A percentile compares a stretch with the other conserved stretches of the same genome.
Evolutionary conservation across 2,329 filamentous ascomycete species (phyloP).

Genomic region (Ceratocystis variospora): DNA sequence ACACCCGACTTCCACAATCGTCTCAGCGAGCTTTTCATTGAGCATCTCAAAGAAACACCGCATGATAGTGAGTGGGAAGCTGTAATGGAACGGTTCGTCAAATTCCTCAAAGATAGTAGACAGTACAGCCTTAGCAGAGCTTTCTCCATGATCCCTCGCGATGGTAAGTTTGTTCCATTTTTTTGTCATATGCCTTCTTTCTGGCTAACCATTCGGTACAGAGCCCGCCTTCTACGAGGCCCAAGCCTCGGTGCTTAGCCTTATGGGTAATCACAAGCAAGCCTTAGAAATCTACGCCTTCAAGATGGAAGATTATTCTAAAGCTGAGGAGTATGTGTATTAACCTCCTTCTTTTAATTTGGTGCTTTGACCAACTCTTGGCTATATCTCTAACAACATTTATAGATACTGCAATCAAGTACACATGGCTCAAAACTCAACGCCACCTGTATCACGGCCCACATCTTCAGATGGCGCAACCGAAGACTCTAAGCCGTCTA

Average conservation of each 20-base stretch:
- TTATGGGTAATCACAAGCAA: constrained; percentile 91
- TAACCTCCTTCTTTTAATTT: not conserved
- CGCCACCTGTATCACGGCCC: constrained; percentile 27
- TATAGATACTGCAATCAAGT: constrained; percentile 70
- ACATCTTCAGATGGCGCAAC: constrained; percentile 27
- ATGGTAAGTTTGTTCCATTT: constrained; percentile 42
- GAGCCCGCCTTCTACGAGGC: constrained; percentile 79
- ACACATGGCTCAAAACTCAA: constrained; percentile 45
- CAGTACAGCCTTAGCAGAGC: constrained; percentile 72
- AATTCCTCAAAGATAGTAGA: constrained; percentile 60
- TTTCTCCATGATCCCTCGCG: constrained; percentile 61
- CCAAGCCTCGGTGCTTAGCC: constrained; percentile 78
- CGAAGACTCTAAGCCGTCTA: constrained; percentile 51
- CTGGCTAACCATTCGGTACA: constrained; percentile 26
- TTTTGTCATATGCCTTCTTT: not conserved
- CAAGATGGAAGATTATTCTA: constrained; percentile 70
- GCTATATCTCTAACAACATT: constrained; percentile 19
- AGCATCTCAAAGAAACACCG: constrained; percentile 37
- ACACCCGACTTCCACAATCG: constrained; percentile 79
- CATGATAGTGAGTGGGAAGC: constrained; percentile 39
- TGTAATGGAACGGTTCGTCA: constrained; percentile 53
- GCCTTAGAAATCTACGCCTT: constrained; percentile 97
- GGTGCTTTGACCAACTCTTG: constrained; percentile 16
- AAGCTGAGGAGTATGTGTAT: constrained; percentile 72
- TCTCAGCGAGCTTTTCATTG: constrained; percentile 56